phyloP scores from a whole-genome alignment of 164 flowering plant species.

The Magnolia officinalis region DNA sequence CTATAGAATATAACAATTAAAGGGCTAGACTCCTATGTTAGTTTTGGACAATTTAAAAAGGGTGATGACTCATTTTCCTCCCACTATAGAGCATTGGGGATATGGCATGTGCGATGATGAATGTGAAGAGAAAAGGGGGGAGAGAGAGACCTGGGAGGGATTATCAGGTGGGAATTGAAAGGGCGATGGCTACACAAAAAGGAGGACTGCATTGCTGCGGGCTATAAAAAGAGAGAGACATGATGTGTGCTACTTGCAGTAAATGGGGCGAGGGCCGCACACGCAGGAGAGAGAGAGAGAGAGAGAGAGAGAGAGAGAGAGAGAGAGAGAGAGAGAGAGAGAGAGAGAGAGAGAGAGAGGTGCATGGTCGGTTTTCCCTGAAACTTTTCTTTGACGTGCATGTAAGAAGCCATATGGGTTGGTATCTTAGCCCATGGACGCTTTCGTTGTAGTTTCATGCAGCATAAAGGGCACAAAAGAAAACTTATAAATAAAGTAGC shows the following conservation, averaged over 20 bases:
- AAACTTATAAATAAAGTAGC: neutral
- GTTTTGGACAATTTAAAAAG: no score
- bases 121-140: neutral
- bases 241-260: no score
- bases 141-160: no score
- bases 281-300: neutral
- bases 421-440: conserved; percentile 25
- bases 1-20: no score
- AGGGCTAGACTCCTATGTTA: no score
- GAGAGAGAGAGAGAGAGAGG: conserved; percentile 2
- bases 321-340: conserved; percentile 5
- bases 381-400: conserved; percentile 40
- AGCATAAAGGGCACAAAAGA: conserved; percentile 40
- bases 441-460: conserved; percentile 52
- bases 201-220: no score
- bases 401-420: conserved; percentile 18
- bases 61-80: no score
- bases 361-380: conserved; percentile 16
- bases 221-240: no score
- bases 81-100: neutral
- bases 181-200: no score
- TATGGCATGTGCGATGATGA: neutral
- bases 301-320: conserved; percentile 5
- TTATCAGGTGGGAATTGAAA: no score
- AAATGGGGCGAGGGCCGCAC: no score